Evolutionary conservation across 1,139 yeast species (phyloP).

Genomic region (Geotrichum histeridarum): DNA sequence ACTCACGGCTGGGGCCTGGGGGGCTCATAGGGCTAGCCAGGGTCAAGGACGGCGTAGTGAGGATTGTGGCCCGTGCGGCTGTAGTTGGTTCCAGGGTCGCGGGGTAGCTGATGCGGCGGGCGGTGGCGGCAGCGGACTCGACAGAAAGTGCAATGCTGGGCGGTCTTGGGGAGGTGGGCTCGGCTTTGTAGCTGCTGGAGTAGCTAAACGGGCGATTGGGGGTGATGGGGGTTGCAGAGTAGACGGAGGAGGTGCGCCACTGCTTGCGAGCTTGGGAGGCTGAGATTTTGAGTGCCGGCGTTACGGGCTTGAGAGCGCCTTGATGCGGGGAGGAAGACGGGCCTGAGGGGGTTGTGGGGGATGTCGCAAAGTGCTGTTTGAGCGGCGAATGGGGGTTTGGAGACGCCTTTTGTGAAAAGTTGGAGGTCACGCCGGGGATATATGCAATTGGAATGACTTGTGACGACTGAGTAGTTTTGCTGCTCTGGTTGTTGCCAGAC

Average conservation of each 20-base stretch:
- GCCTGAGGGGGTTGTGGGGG: not conserved
- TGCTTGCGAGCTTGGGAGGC: not conserved
- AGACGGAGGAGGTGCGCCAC: not conserved
- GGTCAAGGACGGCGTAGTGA: too few relatives aligned
- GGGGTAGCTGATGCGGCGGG: not conserved
- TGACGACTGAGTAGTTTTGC: slow-evolving; percentile 36
- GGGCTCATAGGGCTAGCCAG: too few relatives aligned
- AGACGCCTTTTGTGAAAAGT: slow-evolving; percentile 3
- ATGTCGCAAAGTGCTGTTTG: slow-evolving; percentile 3
- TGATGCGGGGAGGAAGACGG: not conserved
- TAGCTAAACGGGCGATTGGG: too few relatives aligned
- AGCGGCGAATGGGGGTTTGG: not conserved
- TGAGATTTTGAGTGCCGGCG: not conserved
- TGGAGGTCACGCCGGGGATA: slow-evolving; percentile 63
- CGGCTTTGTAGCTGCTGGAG: too few relatives aligned
- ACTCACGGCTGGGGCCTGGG: too few relatives aligned
- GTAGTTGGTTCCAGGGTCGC: not conserved
- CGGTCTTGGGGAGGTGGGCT: too few relatives aligned
- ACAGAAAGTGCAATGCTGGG: not conserved
- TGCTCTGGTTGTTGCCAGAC: not conserved
- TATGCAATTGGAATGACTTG: slow-evolving; percentile 80
- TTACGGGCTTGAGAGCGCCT: not conserved
- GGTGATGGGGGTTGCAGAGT: not conserved
- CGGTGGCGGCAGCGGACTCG: not conserved
- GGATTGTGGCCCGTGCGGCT: not conserved